Base-by-base conservation (phyloP, 306 rosid species). In the Argentina anserina region DNA sequence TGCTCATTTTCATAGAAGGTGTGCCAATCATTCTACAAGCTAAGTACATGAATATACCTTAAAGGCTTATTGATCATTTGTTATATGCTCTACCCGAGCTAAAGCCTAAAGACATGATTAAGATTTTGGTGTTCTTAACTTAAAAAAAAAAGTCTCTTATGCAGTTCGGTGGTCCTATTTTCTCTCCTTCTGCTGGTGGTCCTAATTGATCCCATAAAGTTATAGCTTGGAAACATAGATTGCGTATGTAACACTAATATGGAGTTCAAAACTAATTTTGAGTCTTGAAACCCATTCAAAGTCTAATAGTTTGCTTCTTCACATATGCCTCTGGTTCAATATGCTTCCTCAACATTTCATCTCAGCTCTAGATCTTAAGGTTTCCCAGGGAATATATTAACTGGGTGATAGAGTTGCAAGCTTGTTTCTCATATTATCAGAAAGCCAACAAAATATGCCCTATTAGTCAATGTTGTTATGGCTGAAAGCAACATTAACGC, bases 391-490 rank as follows among this genome's bases (percentile, higher is more conserved):
- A 60, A 41, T 6, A 64, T 18, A 74, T 40, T 23, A 25, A 0
- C 29, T 45, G 59, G 55, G 46, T 25, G 43, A 21, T 59, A 21
- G 65, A 50, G 63, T 41, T 20, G 58, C 58, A 60, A 67, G 68
- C n/a, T 29, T 62, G 10, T 67, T 14, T 29, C 58, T 23, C 59
- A 55, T 43, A 3, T 15, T 46, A 25, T 33, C 47, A 55, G 18
- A 47, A 71, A 56, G 14, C 55, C 40, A 65, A 72, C 52, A 78
- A 45, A 66, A 33, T 3, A 61, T 29, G 40, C 40, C 14, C 9
- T 14, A 17, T 11, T 55, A 12, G 80, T 71, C 67, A 42, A 70
- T 47, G 50, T 77, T 53, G 76, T 47, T 65, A 36, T 42, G 77
- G 63, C 42, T 42, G 73, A 71, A 53, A 78, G 77, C 77, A 53